Base-by-base conservation (phyloP, 2,329 filamentous ascomycete genomes). In the Trichophyton verrucosum region DNA sequence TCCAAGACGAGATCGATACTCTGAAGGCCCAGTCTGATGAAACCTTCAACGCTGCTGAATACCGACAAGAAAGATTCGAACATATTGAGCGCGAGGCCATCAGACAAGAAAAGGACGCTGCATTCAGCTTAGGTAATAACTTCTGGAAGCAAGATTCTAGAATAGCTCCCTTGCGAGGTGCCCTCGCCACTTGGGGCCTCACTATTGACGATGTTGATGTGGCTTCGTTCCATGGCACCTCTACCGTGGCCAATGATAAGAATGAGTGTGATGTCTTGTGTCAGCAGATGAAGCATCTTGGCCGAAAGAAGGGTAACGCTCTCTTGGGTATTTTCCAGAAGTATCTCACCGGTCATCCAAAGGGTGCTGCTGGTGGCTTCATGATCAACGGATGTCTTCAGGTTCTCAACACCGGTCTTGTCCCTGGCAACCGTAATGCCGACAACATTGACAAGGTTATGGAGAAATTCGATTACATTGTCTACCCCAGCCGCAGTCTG, bases 341-440 rank as follows among this genome's bases (percentile, higher is more conserved):
- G 78, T 97, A 95, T 76, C 86, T 99, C 64, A 99, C 95, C 60
- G 94, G 94, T 75, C 94, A 99, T 74, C 94, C 94, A 70, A 99
- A 99, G 85, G 94, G 94, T 86, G 92, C 94, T 70, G 94, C 94
- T 63, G 94, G 94, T 80, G 94, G 92, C 57, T 99, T 94, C 91
- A 99, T 99, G 94, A 86, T 99, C 83, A 99, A 99, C 80, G 94
- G 94, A 66, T 94, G 89, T 74, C 80, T 99, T 73, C 94, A 99
- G 75, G 90, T 96, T 53, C 84, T 99, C 69, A 95, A 97, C 80
- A 87, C 83, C 58, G 94, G 94, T 71, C 81, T 99, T 57, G 92
- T 99, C 24, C 94, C 94, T 13, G 94, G 94, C 63, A 99, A 99
- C 80, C 88, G 91, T 70, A 99, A 99, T 69, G 94, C 94, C 58